These are phyloP conservation scores for Nannochloropsis limnetica DNA, from an alignment of 352 stramenopile species.

Conservation along the genomic window DNA sequence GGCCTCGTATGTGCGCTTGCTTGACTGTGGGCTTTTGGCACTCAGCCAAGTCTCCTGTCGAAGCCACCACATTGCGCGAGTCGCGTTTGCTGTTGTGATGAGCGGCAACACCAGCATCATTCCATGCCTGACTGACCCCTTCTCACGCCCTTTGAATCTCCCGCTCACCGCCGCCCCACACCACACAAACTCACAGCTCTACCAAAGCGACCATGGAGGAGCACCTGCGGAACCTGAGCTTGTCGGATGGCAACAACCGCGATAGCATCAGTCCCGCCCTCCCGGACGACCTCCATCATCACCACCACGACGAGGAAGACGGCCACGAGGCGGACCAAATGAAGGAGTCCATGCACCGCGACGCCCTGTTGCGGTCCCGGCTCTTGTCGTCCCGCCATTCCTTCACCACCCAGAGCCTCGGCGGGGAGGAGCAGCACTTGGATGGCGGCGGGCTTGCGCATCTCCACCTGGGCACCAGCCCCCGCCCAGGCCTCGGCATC, in stretches of 20 bases:
- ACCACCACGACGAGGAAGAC: background rate
- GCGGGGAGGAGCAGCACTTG: background rate
- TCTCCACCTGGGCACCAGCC: background rate
- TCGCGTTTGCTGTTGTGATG: background rate
- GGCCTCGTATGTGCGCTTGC: background rate
- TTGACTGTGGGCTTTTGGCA: background rate
- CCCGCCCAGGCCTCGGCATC: background rate
- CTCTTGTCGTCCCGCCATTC: constrained; percentile 22
- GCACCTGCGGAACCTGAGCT: background rate
- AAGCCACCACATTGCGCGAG: no score
- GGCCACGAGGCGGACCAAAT: constrained; percentile 9
- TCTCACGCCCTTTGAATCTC: background rate
- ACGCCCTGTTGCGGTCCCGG: background rate
- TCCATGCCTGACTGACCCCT: background rate
- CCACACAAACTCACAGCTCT: background rate
- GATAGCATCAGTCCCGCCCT: background rate
- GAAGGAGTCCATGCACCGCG: constrained; percentile 32
- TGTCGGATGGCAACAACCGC: constrained; percentile 5
- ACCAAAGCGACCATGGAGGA: background rate
- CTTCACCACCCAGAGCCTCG: background rate
- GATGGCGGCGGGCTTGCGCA: background rate
- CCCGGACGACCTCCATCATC: background rate
- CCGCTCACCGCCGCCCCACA: background rate
- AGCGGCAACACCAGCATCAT: background rate
- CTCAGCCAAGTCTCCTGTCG: no score